Conservation (phyloP, 2,329 filamentous ascomycete species). For the Alternaria sp. region DNA sequence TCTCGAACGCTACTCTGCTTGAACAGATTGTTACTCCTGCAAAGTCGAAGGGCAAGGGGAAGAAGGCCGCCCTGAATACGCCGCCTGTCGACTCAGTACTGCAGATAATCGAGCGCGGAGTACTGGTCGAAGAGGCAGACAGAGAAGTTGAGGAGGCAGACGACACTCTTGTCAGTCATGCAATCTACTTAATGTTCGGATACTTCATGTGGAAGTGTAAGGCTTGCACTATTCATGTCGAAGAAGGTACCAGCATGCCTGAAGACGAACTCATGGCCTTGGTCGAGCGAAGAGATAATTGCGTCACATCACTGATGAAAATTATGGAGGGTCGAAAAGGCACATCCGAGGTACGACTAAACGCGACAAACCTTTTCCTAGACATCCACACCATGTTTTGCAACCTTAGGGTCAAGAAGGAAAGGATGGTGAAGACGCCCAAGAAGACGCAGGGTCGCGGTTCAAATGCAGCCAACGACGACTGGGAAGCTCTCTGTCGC, state of each 20-base stretch:
- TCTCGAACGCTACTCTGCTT: conserved; percentile 76
- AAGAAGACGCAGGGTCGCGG: conserved; percentile 32
- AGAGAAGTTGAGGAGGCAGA: conserved; percentile 77
- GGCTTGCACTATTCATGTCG: conserved; percentile 51
- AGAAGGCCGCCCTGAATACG: conserved; percentile 39
- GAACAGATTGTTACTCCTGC: conserved; percentile 63
- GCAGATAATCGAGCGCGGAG: conserved; percentile 75
- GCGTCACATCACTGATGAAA: conserved; percentile 56
- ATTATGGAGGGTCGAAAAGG: conserved; percentile 61
- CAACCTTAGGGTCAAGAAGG: conserved; percentile 65
- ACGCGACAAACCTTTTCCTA: conserved; percentile 76
- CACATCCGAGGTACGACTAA: conserved; percentile 79
- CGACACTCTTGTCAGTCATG: conserved; percentile 76
- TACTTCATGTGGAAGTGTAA: conserved; percentile 96
- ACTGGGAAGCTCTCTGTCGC: conserved; percentile 67
- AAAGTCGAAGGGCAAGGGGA: conserved; percentile 43
- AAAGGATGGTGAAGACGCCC: conserved; percentile 39
- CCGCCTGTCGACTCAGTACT: conserved; percentile 72
- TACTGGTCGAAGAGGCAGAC: conserved; percentile 68
- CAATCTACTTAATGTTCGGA: conserved; percentile 78
- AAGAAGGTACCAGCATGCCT: conserved; percentile 54
- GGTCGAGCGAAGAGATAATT: conserved; percentile 59
- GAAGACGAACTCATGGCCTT: conserved; percentile 66
- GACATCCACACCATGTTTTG: conserved; percentile 84
- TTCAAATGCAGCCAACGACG: conserved; percentile 48